Percentiles rank a stretch among this genome's conserved stretches.
Evolutionary conservation across 129 eudicot species (phyloP).

Genomic region (Deinandra increscens): DNA sequence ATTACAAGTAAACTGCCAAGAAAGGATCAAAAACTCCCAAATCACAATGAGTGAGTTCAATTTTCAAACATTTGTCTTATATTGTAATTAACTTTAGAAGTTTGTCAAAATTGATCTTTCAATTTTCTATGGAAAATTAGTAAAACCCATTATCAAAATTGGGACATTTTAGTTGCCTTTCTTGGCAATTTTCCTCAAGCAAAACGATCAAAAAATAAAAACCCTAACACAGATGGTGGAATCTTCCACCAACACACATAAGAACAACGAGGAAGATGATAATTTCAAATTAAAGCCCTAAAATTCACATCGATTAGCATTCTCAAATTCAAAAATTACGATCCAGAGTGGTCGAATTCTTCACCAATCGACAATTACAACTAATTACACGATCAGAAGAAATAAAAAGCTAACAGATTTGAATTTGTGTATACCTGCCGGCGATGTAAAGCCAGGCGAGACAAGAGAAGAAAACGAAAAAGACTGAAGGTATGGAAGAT

Average conservation of each 20-base stretch:
- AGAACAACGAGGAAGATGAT: not conserved
- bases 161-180: not conserved
- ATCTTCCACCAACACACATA: not conserved
- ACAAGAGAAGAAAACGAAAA: constrained; percentile 69
- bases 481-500: constrained; percentile 39
- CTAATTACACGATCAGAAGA: not conserved
- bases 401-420: not conserved
- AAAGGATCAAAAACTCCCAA: not conserved
- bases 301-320: not conserved
- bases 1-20: not conserved
- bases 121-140: not conserved
- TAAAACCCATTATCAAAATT: not conserved
- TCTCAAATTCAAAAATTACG: not conserved
- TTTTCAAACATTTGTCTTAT: not conserved
- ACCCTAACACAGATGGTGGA: not conserved
- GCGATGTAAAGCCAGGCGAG: constrained; percentile 86
- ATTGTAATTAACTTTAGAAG: not conserved
- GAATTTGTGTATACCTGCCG: constrained; percentile 48
- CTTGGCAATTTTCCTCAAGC: not conserved
- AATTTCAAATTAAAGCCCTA: constrained; percentile 1
- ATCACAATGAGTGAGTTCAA: not conserved
- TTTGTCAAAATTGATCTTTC: not conserved
- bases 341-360: constrained; percentile 11
- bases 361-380: not conserved
- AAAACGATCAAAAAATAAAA: not conserved